Percentiles rank a stretch among this genome's conserved stretches.
phyloP scores from a whole-genome alignment of 1,284 basidiomycete genomes.

The Inonotus hispidus region DNA sequence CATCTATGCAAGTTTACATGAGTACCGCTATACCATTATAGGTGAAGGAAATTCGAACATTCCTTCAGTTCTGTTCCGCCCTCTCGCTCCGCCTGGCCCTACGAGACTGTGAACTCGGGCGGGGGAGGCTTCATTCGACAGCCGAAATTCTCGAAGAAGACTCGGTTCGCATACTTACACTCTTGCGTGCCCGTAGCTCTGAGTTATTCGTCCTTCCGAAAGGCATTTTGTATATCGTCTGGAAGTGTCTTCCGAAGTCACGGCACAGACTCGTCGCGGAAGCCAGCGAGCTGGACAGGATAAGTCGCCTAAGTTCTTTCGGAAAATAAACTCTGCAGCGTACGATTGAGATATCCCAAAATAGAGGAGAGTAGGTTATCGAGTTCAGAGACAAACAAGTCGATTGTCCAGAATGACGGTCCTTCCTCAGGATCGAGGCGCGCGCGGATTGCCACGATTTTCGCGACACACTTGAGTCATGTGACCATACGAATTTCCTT shows the following conservation, averaged over 20 bases:
- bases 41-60: not conserved
- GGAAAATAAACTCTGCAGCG: slow-evolving; percentile 31
- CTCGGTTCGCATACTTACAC: slow-evolving; percentile 23
- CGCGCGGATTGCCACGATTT: no score
- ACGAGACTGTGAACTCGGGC: slow-evolving; percentile 21
- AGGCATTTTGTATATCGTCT: slow-evolving; percentile 20
- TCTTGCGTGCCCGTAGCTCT: slow-evolving; percentile 24
- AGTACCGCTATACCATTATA: no score
- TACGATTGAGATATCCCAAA: no score
- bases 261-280: slow-evolving; percentile 18
- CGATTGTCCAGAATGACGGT: not conserved
- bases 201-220: slow-evolving; percentile 25
- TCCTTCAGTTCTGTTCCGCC: not conserved
- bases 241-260: slow-evolving; percentile 22
- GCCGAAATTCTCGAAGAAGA: slow-evolving; percentile 21
- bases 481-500: no score
- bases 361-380: not conserved
- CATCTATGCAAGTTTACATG: no score
- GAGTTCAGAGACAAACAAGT: not conserved
- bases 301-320: slow-evolving; percentile 25
- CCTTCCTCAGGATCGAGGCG: no score
- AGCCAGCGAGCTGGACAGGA: slow-evolving; percentile 25
- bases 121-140: slow-evolving; percentile 26
- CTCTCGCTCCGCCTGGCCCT: slow-evolving; percentile 16
- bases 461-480: no score